Evolutionary conservation across 768 basidiomycete genomes (phyloP).

Genomic region (Amanita rubescens): DNA sequence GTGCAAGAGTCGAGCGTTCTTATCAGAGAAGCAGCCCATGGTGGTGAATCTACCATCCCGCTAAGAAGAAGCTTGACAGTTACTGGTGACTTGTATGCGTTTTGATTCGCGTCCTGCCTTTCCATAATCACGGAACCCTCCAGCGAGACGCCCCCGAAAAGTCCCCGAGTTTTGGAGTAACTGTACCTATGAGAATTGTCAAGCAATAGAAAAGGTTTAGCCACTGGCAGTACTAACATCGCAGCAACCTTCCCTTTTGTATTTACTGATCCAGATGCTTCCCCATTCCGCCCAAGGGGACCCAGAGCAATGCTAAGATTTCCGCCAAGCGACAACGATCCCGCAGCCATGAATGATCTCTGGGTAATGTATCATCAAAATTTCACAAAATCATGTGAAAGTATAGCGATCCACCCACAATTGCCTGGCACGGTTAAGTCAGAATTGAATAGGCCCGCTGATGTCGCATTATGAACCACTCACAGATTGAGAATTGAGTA

Average conservation of each 20-base stretch:
- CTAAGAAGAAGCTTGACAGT: slow-evolving; percentile 75
- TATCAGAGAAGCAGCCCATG: slow-evolving; percentile 73
- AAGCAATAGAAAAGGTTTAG: slow-evolving; percentile 2
- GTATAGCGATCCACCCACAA: slow-evolving; percentile 38
- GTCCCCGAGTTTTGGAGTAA: slow-evolving; percentile 86
- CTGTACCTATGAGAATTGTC: slow-evolving; percentile 53
- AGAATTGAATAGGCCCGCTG: not conserved
- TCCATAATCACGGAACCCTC: slow-evolving; percentile 91
- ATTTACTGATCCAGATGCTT: slow-evolving; percentile 79
- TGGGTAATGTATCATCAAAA: slow-evolving; percentile 18
- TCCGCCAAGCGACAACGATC: slow-evolving; percentile 84
- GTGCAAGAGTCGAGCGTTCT: slow-evolving; percentile 68
- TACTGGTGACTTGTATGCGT: slow-evolving; percentile 72
- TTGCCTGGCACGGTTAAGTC: slow-evolving; percentile 33
- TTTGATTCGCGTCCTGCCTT: slow-evolving; percentile 84
- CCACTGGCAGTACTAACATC: slow-evolving; percentile 45
- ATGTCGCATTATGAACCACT: slow-evolving; percentile 17
- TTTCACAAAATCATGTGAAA: not conserved
- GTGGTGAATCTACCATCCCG: slow-evolving; percentile 64
- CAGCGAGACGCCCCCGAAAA: slow-evolving; percentile 87
- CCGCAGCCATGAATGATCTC: slow-evolving; percentile 91
- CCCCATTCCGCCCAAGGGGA: slow-evolving; percentile 91
- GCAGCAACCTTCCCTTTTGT: slow-evolving; percentile 84
- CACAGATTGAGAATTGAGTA: slow-evolving; percentile 78
- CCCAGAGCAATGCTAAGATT: slow-evolving; percentile 87